These are phyloP conservation scores for Millerozyma acaciae DNA, from an alignment of 805 yeast species.

Conservation along the genomic window DNA sequence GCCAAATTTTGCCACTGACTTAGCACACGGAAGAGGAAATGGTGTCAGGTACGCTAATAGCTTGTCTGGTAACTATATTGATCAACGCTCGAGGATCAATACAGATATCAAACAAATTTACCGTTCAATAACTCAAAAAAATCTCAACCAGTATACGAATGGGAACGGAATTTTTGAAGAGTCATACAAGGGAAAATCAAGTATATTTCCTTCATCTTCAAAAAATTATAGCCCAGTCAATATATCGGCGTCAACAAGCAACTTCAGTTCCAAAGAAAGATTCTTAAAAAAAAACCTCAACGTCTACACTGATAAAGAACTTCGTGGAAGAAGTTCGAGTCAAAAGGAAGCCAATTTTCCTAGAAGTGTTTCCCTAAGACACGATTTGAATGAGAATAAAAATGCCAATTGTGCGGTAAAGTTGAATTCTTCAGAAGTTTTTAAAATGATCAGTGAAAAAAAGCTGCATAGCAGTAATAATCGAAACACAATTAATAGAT, in stretches of 20 bases:
- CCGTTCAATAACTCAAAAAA: slow-evolving; percentile 33
- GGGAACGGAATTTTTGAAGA: background rate
- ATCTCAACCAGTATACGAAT: slow-evolving; percentile 13
- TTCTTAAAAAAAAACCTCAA: no score
- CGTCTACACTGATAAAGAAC: no score
- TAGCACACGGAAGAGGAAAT: background rate
- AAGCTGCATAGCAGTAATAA: background rate
- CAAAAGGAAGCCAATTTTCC: no score
- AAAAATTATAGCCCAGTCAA: no score
- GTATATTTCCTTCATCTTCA: no score
- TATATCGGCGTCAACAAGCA: no score
- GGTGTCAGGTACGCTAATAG: background rate
- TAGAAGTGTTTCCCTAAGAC: no score
- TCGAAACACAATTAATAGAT: background rate
- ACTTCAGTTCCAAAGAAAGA: no score
- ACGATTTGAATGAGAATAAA: no score
- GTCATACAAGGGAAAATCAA: no score
- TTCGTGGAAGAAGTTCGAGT: no score
- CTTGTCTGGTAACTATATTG: slow-evolving; percentile 5
- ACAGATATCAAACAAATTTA: slow-evolving; percentile 31
- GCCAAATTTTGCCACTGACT: slow-evolving; percentile 17
- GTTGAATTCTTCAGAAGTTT: slow-evolving; percentile 12
- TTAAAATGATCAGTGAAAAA: slow-evolving; percentile 9
- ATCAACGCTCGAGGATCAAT: slow-evolving; percentile 3
- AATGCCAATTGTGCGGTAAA: no score